Base-by-base conservation (phyloP, 2,329 filamentous ascomycete genomes). In the Ophiocordyceps camponoti-rufipedis region DNA sequence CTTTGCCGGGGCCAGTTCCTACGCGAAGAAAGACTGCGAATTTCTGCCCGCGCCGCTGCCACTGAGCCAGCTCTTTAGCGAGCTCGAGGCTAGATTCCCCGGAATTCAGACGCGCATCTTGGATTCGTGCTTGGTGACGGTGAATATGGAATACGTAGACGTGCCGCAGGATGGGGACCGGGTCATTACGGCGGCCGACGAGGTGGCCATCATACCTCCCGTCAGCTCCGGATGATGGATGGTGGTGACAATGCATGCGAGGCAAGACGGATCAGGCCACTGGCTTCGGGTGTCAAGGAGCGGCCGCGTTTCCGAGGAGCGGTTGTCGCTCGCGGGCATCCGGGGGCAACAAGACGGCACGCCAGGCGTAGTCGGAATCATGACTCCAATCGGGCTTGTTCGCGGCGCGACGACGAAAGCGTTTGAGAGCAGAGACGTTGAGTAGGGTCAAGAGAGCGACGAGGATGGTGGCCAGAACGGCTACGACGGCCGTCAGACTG, bases 151-250 rank as follows among this genome's bases (percentile, higher is more conserved):
- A 48, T 93, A 93, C 63, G 78, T 89, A 56, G 82, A 91, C 57
- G 54, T 85, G 11, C 67, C 72, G 11, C 67, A 68, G 39, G 62
- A 63, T 31, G 56, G 57, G 9, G 64, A 64, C 14, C 52, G 68
- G 28, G 58, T 75, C 46, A 82, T 93, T 47, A 63, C 76, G 44
- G 75, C 76, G 50, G 83, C 80, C 28, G 85, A 93, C 57, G 86
- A 93, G 64, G 84, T 93, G 46, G 86, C 82, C 40, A 82, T 93
- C 33, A 89, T 93, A 47, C 85, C 86, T 32, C 85, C 86, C 10
- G 86, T 93, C 52, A 93, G 85, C 67, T 87, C 85, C 35, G 85
- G 85, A 5, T 91, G 62, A 71, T 33, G 28, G 19, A 11, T 91
- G 62, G 70, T 33, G 28, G 13, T 13, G 4, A 23, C 32, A 14